Conservation (phyloP, 2,329 filamentous ascomycete genomes). For the Aspergillus arachidicola region DNA sequence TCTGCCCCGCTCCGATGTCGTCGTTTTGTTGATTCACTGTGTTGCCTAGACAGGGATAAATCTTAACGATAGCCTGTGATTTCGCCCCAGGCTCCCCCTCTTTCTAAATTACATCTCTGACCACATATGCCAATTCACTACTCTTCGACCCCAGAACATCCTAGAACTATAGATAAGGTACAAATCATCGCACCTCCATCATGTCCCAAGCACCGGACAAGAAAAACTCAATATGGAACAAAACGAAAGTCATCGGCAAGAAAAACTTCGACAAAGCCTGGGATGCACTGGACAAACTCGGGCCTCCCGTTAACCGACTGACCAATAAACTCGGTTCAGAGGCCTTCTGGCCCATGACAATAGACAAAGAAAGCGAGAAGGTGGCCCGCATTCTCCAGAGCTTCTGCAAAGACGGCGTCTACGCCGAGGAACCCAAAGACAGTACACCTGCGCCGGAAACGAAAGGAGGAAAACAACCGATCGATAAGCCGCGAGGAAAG, state of each 20-base stretch:
- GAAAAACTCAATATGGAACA: slow-evolving; percentile 7
- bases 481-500: slow-evolving; percentile 58
- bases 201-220: slow-evolving; percentile 8
- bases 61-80: neutral
- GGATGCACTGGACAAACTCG: slow-evolving; percentile 66
- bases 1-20: neutral
- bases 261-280: slow-evolving; percentile 74
- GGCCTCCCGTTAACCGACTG: slow-evolving; percentile 74
- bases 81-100: neutral
- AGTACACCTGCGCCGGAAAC: slow-evolving; percentile 16
- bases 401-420: slow-evolving; percentile 81
- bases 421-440: slow-evolving; percentile 59
- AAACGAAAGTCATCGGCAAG: slow-evolving; percentile 54
- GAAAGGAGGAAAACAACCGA: slow-evolving; percentile 40
- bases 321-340: slow-evolving; percentile 80
- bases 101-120: neutral
- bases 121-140: neutral
- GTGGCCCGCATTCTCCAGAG: slow-evolving; percentile 83
- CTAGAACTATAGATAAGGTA: neutral
- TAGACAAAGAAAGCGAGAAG: slow-evolving; percentile 90
- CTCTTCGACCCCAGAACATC: neutral
- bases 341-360: slow-evolving; percentile 79
- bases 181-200: neutral
- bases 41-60: neutral
- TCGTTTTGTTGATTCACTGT: neutral